A percentile compares a stretch with the other conserved stretches of the same genome.
These are phyloP conservation scores for Trichaptum fuscoviolaceum DNA, from an alignment of 768 basidiomycete genomes.

Conservation along the genomic window DNA sequence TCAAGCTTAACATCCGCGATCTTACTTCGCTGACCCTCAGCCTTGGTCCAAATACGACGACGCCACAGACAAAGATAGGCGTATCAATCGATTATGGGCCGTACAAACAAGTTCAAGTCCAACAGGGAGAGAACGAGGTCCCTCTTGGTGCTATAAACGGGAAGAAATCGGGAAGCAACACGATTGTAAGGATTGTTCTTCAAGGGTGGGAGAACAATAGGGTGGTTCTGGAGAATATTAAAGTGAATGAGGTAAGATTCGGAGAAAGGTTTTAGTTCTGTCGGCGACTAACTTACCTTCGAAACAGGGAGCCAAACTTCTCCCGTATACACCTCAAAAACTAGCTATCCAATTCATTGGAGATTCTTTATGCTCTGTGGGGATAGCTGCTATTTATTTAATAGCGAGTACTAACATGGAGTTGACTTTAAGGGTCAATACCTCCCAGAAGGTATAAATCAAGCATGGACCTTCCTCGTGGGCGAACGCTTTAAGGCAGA, in stretches of 20 bases:
- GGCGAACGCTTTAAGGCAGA: slow-evolving; percentile 49
- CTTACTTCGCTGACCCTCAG: slow-evolving; percentile 38
- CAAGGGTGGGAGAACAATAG: slow-evolving; percentile 59
- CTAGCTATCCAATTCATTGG: slow-evolving; percentile 53
- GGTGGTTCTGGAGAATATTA: slow-evolving; percentile 44
- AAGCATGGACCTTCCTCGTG: slow-evolving; percentile 54
- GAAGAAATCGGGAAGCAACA: neutral
- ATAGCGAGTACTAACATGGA: neutral
- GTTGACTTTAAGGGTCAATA: slow-evolving; percentile 44
- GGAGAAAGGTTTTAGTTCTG: neutral
- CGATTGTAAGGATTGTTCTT: slow-evolving; percentile 41
- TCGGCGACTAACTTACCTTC: neutral
- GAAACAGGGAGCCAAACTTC: slow-evolving; percentile 38
- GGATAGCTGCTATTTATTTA: neutral
- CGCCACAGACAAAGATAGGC: slow-evolving; percentile 39
- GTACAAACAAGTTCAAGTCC: slow-evolving; percentile 42
- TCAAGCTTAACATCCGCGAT: slow-evolving; percentile 43
- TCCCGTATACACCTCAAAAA: slow-evolving; percentile 40
- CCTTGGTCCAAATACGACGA: slow-evolving; percentile 46
- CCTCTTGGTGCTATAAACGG: slow-evolving; percentile 23
- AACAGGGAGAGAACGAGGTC: slow-evolving; percentile 40
- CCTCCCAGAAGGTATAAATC: slow-evolving; percentile 47
- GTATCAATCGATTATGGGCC: slow-evolving; percentile 44
- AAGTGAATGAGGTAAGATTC: slow-evolving; percentile 35
- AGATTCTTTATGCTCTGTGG: slow-evolving; percentile 50